Percentiles rank a stretch among this genome's conserved stretches.
Conservation (phyloP, 495 filamentous ascomycete genomes). For the Beverwykella pulmonaria region DNA sequence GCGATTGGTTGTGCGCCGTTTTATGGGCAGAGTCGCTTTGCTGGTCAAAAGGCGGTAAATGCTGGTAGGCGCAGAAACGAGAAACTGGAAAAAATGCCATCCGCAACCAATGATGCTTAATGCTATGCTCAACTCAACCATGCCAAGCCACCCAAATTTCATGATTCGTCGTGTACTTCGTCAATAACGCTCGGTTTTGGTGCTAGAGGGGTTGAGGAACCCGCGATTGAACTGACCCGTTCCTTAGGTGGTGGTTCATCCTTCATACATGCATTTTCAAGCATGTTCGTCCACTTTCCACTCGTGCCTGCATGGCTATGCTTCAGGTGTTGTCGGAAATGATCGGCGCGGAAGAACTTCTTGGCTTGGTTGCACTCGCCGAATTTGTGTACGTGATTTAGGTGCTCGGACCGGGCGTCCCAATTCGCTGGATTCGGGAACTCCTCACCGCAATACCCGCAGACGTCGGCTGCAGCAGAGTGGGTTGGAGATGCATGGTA, state of each 20-base stretch:
- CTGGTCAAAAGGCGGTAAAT: neutral
- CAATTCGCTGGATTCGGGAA: conserved; percentile 81
- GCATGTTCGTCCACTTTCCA: conserved; percentile 98
- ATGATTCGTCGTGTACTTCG: conserved; percentile 40
- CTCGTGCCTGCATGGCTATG: conserved; percentile 96
- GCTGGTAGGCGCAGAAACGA: neutral
- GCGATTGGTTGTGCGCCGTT: neutral
- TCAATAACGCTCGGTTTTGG: conserved; percentile 38
- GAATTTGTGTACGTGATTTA: conserved; percentile 91
- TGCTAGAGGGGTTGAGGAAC: conserved; percentile 20
- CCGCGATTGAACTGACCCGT: conserved; percentile 33
- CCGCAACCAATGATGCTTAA: conserved; percentile 23
- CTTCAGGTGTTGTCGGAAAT: conserved; percentile 97
- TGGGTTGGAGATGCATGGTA: conserved; percentile 76
- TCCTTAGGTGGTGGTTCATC: conserved; percentile 66
- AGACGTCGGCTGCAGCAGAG: conserved; percentile 70
- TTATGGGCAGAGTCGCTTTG: neutral
- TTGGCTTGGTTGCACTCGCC: conserved; percentile 97
- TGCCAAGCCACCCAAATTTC: conserved; percentile 26
- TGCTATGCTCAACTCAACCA: conserved; percentile 34
- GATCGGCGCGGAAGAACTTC: conserved; percentile 97
- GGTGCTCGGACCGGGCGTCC: conserved; percentile 80
- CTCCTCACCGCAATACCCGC: conserved; percentile 95
- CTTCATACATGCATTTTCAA: conserved; percentile 96
- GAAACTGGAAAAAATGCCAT: neutral